Percentiles rank a stretch among this genome's conserved stretches.
Evolutionary conservation across 768 basidiomycete species (phyloP).

Genomic region (Suillus weaverae): DNA sequence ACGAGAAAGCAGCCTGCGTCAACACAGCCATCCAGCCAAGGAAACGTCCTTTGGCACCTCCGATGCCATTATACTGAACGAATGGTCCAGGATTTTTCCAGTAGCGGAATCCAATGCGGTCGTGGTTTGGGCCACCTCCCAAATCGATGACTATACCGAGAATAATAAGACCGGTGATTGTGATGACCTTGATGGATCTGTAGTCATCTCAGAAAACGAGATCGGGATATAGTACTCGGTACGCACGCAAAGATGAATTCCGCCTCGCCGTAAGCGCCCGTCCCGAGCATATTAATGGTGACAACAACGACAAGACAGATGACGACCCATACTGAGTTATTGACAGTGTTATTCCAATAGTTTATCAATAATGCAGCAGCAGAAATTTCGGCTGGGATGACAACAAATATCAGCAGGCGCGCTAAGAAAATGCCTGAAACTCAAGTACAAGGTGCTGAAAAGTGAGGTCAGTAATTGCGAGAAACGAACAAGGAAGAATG

Average conservation of each 20-base stretch:
- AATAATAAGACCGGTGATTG: conserved; percentile 71
- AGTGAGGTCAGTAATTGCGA: conserved; percentile 26
- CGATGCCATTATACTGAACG: conserved; percentile 63
- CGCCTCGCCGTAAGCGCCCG: conserved; percentile 78
- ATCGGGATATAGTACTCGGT: not conserved
- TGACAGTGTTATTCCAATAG: conserved; percentile 62
- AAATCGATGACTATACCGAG: conserved; percentile 77
- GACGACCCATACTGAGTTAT: conserved; percentile 76
- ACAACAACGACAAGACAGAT: conserved; percentile 77
- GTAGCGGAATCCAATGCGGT: conserved; percentile 59
- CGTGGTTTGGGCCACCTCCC: conserved; percentile 84
- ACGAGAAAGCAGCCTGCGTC: conserved; percentile 90
- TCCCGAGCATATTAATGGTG: conserved; percentile 72
- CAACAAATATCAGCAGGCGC: conserved; percentile 4
- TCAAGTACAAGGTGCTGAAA: not conserved
- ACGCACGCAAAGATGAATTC: conserved; percentile 82
- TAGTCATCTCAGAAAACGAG: not conserved
- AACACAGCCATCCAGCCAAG: conserved; percentile 69
- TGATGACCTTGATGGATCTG: conserved; percentile 85
- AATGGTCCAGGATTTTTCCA: conserved; percentile 92
- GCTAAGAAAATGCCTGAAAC: not conserved
- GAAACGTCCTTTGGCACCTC: conserved; percentile 75
- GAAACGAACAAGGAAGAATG: not conserved
- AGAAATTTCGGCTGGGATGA: conserved; percentile 30
- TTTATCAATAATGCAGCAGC: conserved; percentile 72